Conservation (phyloP, 305 asterid genomes). For the Fraxinus baroniana region DNA sequence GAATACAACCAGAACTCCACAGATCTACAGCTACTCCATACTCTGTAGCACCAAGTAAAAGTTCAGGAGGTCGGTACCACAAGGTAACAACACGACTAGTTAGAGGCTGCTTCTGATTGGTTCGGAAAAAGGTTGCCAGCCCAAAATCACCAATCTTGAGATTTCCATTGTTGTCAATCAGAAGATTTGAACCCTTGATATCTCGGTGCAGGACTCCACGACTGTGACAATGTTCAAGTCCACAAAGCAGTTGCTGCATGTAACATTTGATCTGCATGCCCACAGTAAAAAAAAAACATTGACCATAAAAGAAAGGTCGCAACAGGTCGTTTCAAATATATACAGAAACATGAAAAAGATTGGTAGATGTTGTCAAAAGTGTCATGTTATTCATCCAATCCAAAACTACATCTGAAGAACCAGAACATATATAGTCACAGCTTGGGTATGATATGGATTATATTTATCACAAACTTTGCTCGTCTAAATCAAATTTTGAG, state of each 20-base stretch:
- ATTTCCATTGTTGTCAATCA: slow-evolving; percentile 63
- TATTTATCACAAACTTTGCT: background rate
- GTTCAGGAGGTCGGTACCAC: slow-evolving; percentile 95
- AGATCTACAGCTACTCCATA: slow-evolving; percentile 81
- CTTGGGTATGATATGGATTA: background rate
- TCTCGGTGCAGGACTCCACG: slow-evolving; percentile 86
- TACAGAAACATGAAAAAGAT: background rate
- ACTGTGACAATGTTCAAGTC: slow-evolving; percentile 84
- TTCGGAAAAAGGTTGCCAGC: slow-evolving; percentile 64
- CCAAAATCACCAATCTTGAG: slow-evolving; percentile 90
- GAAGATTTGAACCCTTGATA: slow-evolving; percentile 79
- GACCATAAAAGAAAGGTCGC: background rate
- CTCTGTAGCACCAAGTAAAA: slow-evolving; percentile 74
- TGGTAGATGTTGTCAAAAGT: background rate
- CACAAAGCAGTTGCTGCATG: slow-evolving; percentile 74
- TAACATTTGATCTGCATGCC: slow-evolving; percentile 73
- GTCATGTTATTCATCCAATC: background rate
- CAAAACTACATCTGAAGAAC: background rate
- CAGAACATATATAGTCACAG: background rate
- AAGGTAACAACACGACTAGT: slow-evolving; percentile 91
- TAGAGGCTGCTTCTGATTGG: slow-evolving; percentile 66
- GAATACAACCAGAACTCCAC: slow-evolving; percentile 93
- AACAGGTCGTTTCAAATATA: background rate
- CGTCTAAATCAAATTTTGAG: background rate
- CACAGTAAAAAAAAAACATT: slow-evolving; percentile 6